These are phyloP conservation scores for Penicillium salamii DNA, from an alignment of 495 filamentous ascomycete genomes.

Conservation along the genomic window DNA sequence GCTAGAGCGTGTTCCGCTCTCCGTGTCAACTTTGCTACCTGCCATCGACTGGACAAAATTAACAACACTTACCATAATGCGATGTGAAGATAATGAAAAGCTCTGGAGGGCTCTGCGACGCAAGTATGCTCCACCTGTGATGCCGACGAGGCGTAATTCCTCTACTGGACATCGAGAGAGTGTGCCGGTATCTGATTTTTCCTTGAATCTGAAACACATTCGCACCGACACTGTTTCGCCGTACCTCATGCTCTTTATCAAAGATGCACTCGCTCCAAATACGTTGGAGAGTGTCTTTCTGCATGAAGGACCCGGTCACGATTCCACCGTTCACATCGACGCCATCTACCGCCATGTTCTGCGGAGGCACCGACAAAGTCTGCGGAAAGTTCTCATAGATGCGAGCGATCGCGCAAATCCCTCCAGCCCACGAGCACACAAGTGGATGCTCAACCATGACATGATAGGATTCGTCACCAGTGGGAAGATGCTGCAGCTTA, in stretches of 20 bases:
- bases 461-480: slow-evolving; percentile 76
- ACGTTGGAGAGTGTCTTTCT: slow-evolving; percentile 81
- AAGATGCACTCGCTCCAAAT: slow-evolving; percentile 81
- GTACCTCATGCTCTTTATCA: slow-evolving; percentile 77
- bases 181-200: slow-evolving; percentile 50
- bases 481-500: slow-evolving; percentile 73
- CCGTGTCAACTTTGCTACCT: slow-evolving; percentile 62
- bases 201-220: slow-evolving; percentile 71
- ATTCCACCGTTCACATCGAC: slow-evolving; percentile 63
- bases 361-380: slow-evolving; percentile 66
- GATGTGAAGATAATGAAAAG: slow-evolving; percentile 72
- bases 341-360: slow-evolving; percentile 73
- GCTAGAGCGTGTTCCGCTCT: slow-evolving; percentile 77
- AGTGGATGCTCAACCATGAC: slow-evolving; percentile 77
- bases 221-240: slow-evolving; percentile 80
- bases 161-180: slow-evolving; percentile 15
- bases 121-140: slow-evolving; percentile 58
- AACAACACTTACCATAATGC: slow-evolving; percentile 76
- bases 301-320: slow-evolving; percentile 63
- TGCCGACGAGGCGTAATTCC: slow-evolving; percentile 17
- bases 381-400: slow-evolving; percentile 78
- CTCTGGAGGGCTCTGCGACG: slow-evolving; percentile 79
- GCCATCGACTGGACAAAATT: slow-evolving; percentile 79
- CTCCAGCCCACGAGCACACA: slow-evolving; percentile 51
- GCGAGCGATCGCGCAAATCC: slow-evolving; percentile 53